Evolutionary conservation across 2,329 filamentous ascomycete species (phyloP).

Genomic region (Trichoderma citrinoviride): DNA sequence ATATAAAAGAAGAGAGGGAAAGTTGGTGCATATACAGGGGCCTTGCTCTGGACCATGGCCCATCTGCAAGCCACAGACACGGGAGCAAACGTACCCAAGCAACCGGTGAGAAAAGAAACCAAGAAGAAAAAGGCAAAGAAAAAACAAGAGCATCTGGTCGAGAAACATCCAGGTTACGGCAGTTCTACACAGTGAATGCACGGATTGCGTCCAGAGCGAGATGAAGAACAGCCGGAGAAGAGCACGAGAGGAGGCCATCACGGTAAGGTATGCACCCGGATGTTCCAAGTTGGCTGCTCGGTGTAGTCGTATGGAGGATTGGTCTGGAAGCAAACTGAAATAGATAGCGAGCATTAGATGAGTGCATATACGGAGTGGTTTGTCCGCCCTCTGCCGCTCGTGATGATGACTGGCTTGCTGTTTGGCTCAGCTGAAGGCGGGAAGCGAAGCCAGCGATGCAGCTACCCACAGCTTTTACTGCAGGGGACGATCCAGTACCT

Average conservation of each 20-base stretch:
- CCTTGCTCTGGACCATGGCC: not conserved
- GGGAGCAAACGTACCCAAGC: not conserved
- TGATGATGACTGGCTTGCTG: too few species aligned
- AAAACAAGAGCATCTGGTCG: not conserved
- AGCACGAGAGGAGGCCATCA: not conserved
- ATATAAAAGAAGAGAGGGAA: not conserved
- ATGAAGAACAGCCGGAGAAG: not conserved
- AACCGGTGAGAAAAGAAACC: slow-evolving; percentile 9
- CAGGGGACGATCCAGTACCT: too few species aligned
- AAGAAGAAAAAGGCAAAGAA: not conserved
- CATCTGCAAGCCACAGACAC: slow-evolving; percentile 9
- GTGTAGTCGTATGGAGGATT: too few species aligned
- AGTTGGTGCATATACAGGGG: not conserved
- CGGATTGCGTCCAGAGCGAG: not conserved
- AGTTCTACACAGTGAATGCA: not conserved
- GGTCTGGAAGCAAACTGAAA: too few species aligned
- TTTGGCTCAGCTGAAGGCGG: too few species aligned
- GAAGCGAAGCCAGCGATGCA: too few species aligned
- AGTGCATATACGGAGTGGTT: too few species aligned
- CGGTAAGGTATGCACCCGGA: too few species aligned
- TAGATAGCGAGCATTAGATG: too few species aligned
- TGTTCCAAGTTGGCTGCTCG: too few species aligned
- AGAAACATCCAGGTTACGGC: not conserved
- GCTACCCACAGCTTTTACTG: too few species aligned
- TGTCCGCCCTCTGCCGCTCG: too few species aligned